Evolutionary conservation across 2,329 filamentous ascomycete species (phyloP), one percentile per base, ranked within the genome.

Genomic region (Blastomyces parvus): DNA sequence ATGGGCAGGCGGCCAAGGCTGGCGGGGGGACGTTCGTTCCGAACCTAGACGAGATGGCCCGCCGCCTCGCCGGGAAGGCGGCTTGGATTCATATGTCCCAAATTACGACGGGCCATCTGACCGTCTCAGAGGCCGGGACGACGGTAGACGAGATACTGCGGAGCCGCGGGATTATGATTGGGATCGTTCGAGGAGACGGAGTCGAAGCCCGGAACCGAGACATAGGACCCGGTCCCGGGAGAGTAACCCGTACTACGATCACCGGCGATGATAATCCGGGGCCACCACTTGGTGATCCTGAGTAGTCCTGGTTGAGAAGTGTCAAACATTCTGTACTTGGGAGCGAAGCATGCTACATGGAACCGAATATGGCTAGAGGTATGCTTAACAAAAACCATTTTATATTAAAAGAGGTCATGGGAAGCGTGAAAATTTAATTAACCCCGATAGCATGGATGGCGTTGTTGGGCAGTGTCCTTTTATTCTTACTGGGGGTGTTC

Each of bases 51-150:
- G 74, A 40, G 74, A 75, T 62, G 70, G 72, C 52, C 66, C 60
- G n/a, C 64, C 68, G 33, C 63, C 64, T 60, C 70, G 72, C 13
- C 63, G 65, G 19, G 67, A 67, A 25, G 67, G 67, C 8, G 67
- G 70, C 55, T 64, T 71, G 38, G 75, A 78, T 62, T 75, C 74
- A 9, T 77, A 77, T 63, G 68, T 74, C 40, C 74, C 76, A 1
- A 73, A 67, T 40, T 76, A 77, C 62, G 68, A 69, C 48, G 56
- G 57, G 27, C 57, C 59, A 48, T 55, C 44, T 52, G 71, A 73
- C 48, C 71, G 70, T 22, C 22, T 63, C 40, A 69, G 70, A 61
- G 69, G 71, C 13, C 64, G 69, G 7, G 67, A 69, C 19, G 69
- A 67, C 22, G 63, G 69, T 62, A 46, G 66, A 33, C 66, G 62